These are phyloP conservation scores for Nakataea oryzae DNA, from an alignment of 2,329 filamentous ascomycete genomes.

Conservation along the genomic window DNA sequence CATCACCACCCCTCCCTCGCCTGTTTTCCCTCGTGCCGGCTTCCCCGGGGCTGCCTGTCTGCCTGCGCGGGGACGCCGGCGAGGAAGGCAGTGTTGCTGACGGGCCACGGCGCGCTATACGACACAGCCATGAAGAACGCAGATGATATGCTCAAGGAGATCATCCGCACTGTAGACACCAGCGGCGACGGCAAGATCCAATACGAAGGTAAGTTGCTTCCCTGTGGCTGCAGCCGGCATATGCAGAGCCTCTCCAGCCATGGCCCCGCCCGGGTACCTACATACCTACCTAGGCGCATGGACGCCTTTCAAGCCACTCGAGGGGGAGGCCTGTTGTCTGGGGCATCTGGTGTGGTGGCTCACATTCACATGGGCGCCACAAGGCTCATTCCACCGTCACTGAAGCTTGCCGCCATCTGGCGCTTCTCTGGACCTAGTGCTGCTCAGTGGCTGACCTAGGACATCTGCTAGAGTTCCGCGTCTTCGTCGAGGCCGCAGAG, in stretches of 20 bases:
- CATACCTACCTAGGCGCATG: too few relatives aligned
- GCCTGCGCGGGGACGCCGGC: too few relatives aligned
- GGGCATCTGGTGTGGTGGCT: background rate
- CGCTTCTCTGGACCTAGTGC: background rate
- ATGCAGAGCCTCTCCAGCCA: background rate
- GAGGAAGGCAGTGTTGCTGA: slow-evolving; percentile 1
- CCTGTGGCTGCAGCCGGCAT: background rate
- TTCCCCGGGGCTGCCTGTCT: background rate
- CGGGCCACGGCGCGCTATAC: background rate
- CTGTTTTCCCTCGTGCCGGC: background rate
- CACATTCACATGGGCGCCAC: background rate
- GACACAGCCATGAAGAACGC: slow-evolving; percentile 71
- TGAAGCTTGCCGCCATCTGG: background rate
- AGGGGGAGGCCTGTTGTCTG: background rate
- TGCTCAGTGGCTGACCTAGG: slow-evolving; percentile 2
- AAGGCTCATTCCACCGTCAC: background rate
- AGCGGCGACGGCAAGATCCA: slow-evolving; percentile 85
- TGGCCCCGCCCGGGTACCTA: background rate
- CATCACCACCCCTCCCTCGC: slow-evolving; percentile 5
- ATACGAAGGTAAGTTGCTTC: slow-evolving; percentile 59
- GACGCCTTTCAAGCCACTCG: too few relatives aligned
- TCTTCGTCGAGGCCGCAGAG: slow-evolving; percentile 82
- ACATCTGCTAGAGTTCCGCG: slow-evolving; percentile 64
- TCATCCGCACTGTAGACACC: slow-evolving; percentile 72
- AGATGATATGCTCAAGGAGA: slow-evolving; percentile 69